Evolutionary conservation across 306 rosid species (phyloP), one percentile per base, ranked within the genome.

Genomic region (Chamaecrista fasciculata): DNA sequence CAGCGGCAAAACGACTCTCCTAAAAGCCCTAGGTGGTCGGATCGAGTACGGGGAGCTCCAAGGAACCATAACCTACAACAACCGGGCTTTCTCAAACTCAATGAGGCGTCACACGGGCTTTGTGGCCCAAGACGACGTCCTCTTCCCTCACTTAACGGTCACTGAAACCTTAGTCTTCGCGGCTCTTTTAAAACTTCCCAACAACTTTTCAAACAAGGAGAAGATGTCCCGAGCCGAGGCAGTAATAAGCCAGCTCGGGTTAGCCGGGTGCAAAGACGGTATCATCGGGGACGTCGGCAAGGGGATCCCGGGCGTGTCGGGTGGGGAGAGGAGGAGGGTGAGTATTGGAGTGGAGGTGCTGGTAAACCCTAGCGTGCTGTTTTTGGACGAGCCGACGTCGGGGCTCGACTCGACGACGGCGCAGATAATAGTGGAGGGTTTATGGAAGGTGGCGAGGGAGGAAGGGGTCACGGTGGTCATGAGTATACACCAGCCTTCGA

Each of bases 291-390:
- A 63, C 8, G 12, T 37, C 11, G 0, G 0, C 79, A 2, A 84
- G 95, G 96, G 97, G n/a, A 62, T 91, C 69, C 88, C 96, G 0
- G 93, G 93, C 1, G 97, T 96, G 3, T 91, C 96, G 0, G 93
- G 93, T 1, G 97, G 97, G 3, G 97, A 91, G 80, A 84, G 92
- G n/a, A 88, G 85, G 62, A 86, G 96, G 73, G 93, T 91, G 47
- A 91, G 97, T 36, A 83, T 91, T 40, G 97, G 93, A 3, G 96
- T 88, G 51, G 96, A 88, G 61, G 67, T 91, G 80, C 87, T 91
- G 2, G 75, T 88, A 57, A 88, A 91, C 46, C 97, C 97, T 3
- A 86, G 91, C 39, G 71, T 91, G 72, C 77, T 91, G 68, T 56
- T 91, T 26, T 66, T 91, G 31, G 97, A 91, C 50, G 97, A 91